A percentile compares a stretch with the other conserved stretches of the same genome.
These are phyloP conservation scores for Venturia carpophila DNA, from an alignment of 2,329 filamentous ascomycete species.

Conservation along the genomic window DNA sequence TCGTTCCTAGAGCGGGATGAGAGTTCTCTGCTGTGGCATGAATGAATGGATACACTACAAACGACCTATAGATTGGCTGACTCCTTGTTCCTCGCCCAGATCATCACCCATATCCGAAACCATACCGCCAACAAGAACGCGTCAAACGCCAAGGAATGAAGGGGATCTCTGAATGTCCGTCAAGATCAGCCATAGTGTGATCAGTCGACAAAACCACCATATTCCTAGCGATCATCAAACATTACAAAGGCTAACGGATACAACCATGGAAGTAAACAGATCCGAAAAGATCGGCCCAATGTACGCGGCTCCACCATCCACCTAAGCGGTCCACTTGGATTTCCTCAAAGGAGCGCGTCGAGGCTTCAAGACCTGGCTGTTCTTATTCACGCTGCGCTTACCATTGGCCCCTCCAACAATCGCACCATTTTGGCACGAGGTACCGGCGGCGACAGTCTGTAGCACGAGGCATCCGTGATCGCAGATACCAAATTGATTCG, in stretches of 20 bases:
- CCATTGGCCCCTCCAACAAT: conserved; percentile 24
- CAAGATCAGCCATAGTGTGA: background rate
- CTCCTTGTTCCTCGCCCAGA: no score
- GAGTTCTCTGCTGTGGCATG: no score
- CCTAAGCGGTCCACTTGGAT: conserved; percentile 1
- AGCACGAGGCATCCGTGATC: conserved; percentile 20
- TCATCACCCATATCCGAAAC: background rate
- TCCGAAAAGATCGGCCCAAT: background rate
- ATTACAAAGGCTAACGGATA: background rate
- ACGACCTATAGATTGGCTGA: no score
- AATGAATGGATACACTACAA: no score
- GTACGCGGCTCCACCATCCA: background rate
- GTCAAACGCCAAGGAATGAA: background rate
- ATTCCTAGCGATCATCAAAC: background rate
- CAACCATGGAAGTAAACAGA: background rate
- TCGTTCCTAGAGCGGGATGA: no score
- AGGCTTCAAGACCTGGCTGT: background rate
- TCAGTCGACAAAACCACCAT: background rate
- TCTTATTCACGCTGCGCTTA: background rate
- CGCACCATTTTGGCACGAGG: conserved; percentile 35
- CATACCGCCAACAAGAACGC: background rate
- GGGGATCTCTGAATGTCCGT: background rate
- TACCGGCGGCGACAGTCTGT: conserved; percentile 36
- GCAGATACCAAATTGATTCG: conserved; percentile 21
- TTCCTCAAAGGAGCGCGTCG: conserved; percentile 1